Evolutionary conservation across 169 alveolate genomes (phyloP).

Genomic region (Theileria equi): DNA sequence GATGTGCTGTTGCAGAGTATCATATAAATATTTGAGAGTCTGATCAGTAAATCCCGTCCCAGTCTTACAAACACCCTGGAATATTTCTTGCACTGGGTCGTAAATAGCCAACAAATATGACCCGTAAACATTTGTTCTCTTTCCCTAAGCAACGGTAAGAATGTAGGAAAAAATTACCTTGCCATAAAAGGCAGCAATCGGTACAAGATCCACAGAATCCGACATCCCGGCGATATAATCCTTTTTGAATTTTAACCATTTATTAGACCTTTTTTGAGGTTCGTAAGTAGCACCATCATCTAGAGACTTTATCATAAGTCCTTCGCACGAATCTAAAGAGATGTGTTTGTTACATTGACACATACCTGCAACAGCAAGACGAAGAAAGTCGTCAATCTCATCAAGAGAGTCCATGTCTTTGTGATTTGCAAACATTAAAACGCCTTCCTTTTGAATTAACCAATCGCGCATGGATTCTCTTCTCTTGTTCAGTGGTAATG

Average conservation of each 20-base stretch:
- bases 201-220: constrained; percentile 97
- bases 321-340: constrained; percentile 88
- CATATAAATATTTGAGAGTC: constrained; percentile 77
- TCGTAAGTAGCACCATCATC: constrained; percentile 94
- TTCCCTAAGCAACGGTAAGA: constrained; percentile 67
- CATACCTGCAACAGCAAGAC: constrained; percentile 73
- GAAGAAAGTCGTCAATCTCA: constrained; percentile 77
- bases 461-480: constrained; percentile 56
- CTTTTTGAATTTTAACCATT: constrained; percentile 98
- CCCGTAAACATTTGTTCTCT: constrained; percentile 93
- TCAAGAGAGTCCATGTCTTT: constrained; percentile 76
- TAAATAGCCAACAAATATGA: constrained; percentile 94
- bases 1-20: constrained; percentile 80
- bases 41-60: constrained; percentile 97
- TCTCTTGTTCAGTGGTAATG: constrained; percentile 68
- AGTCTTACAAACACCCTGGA: constrained; percentile 92
- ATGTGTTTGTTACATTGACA: constrained; percentile 43
- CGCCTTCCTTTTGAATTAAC: constrained; percentile 55
- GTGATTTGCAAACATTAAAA: constrained; percentile 70
- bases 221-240: constrained; percentile 95
- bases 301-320: constrained; percentile 96
- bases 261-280: constrained; percentile 96
- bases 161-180: constrained; percentile 27
- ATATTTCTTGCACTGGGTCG: constrained; percentile 91
- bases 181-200: constrained; percentile 97